Evolutionary conservation across 257 asterid genomes (phyloP).

Genomic region (Solanum tarijense): DNA sequence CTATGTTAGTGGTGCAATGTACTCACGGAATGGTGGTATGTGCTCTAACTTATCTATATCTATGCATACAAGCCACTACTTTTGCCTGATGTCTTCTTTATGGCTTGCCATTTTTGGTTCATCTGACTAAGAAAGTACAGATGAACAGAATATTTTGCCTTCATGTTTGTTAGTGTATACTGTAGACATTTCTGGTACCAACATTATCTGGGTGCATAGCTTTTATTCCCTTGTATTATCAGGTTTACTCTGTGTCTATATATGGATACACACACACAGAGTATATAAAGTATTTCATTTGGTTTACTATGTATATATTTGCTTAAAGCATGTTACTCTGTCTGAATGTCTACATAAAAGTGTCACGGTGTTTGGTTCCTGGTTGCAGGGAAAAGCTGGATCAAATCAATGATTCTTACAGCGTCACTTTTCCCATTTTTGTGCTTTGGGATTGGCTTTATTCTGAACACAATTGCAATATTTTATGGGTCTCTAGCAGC

Average conservation of each 20-base stretch:
- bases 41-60: not conserved
- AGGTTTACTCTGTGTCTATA: not conserved
- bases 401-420: slow-evolving; percentile 50
- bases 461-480: slow-evolving; percentile 61
- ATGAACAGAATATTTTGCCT: slow-evolving; percentile 24
- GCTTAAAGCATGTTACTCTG: not conserved
- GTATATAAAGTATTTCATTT: not conserved
- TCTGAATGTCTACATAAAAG: not conserved
- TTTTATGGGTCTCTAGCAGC: slow-evolving; percentile 63
- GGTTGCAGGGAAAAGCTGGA: slow-evolving; percentile 51
- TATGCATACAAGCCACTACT: not conserved
- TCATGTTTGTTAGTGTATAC: not conserved
- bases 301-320: not conserved
- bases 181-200: not conserved
- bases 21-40: slow-evolving; percentile 61
- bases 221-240: not conserved
- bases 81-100: not conserved
- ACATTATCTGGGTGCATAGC: not conserved
- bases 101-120: not conserved
- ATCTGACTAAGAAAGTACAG: not conserved
- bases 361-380: not conserved
- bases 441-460: slow-evolving; percentile 55
- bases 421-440: slow-evolving; percentile 55
- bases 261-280: not conserved
- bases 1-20: slow-evolving; percentile 57